phyloP scores from a whole-genome alignment of 257 asterid genomes.

The Rhazya stricta region DNA sequence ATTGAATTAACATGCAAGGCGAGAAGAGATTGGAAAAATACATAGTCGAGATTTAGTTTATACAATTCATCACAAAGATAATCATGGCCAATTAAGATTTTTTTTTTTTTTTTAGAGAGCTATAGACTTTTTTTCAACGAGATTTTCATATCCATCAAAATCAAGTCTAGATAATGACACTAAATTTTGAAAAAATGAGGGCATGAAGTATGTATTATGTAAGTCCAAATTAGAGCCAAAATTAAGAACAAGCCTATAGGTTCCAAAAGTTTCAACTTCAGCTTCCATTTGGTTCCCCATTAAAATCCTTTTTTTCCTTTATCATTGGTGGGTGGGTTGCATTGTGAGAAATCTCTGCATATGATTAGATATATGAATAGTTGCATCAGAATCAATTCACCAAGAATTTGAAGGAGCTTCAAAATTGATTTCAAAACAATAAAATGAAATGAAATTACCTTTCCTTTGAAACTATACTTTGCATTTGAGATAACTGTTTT shows the following conservation, averaged over 20 bases:
- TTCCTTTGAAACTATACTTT: no score
- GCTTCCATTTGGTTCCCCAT: neutral
- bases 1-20: no score
- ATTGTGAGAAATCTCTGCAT: no score
- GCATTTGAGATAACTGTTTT: no score
- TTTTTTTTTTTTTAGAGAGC: no score
- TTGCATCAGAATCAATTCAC: neutral
- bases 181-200: neutral
- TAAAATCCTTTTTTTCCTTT: neutral
- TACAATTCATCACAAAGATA: no score
- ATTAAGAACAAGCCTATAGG: neutral
- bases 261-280: neutral
- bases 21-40: no score
- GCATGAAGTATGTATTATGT: neutral
- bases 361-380: no score
- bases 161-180: neutral
- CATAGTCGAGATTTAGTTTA: no score
- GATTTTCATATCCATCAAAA: conserved; percentile 7
- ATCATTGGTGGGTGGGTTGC: neutral
- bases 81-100: no score
- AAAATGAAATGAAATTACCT: no score
- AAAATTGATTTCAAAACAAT: conserved; percentile 4
- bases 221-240: neutral
- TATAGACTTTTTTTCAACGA: neutral
- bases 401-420: neutral